phyloP scores from a whole-genome alignment of 1,139 yeast species.

The Suzukiozyma palmioleophila region DNA sequence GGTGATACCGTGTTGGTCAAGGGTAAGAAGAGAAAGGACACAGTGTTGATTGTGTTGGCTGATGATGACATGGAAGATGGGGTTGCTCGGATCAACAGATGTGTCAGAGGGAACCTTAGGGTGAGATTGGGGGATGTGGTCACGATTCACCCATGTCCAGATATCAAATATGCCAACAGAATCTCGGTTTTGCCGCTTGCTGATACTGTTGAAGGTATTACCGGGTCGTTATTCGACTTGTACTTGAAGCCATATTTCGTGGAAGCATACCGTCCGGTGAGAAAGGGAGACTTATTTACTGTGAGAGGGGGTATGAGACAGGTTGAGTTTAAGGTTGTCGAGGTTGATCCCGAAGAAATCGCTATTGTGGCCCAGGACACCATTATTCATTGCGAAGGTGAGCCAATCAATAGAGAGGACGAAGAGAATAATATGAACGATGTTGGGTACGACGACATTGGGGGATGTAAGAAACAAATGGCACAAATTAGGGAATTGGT shows the following conservation, averaged over 20 bases:
- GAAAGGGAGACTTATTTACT: constrained; percentile 94
- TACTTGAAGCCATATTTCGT: constrained; percentile 97
- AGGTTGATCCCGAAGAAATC: constrained; percentile 94
- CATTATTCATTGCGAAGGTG: constrained; percentile 97
- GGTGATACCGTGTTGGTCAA: constrained; percentile 97
- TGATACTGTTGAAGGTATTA: constrained; percentile 96
- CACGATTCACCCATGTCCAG: constrained; percentile 93
- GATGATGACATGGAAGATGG: constrained; percentile 98
- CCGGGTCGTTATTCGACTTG: constrained; percentile 96
- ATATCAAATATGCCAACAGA: constrained; percentile 90
- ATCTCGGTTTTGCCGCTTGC: constrained; percentile 97
- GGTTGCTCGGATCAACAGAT: constrained; percentile 88
- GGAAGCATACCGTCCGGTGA: constrained; percentile 97
- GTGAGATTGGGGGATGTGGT: constrained; percentile 92
- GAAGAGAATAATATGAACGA: constrained; percentile 95
- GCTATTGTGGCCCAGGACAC: constrained; percentile 99
- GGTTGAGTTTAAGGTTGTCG: constrained; percentile 97
- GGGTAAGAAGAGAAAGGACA: constrained; percentile 97
- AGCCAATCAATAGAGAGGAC: constrained; percentile 97
- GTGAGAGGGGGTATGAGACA: constrained; percentile 99
- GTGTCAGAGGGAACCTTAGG: constrained; percentile 91
- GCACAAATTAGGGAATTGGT: constrained; percentile 97
- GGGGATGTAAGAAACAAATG: constrained; percentile 98
- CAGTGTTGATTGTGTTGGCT: constrained; percentile 92
- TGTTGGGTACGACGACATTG: constrained; percentile 98